Evolutionary conservation across 331 rosid genomes (phyloP), one percentile per base, ranked within the genome.

Genomic region (Prunus yedoensis): DNA sequence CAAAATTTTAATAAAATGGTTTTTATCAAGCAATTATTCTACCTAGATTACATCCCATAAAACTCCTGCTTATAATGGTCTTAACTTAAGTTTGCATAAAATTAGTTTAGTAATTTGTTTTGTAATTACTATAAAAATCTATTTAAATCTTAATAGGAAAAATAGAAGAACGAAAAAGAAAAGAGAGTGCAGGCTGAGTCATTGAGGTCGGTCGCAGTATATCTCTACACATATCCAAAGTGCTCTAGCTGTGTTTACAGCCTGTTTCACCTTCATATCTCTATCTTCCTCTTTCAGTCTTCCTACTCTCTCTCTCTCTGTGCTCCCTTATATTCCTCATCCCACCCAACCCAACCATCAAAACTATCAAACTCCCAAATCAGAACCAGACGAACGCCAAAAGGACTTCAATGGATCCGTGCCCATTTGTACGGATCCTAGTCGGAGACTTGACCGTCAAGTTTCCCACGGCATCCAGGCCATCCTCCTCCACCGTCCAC

Each of bases 391-490:
- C 20, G 8, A 16, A 20, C 47, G 10, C 15, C 12, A 21, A 32
- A 20, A 63, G n/a, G 15, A 10, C 20, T 8, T 13, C 15, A 8
- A 93, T 94, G 98, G 94, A 94, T 89, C 95, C 95, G 52, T 90
- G 97, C 80, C 85, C 86, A 4, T 94, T 87, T 60, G 79, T 88
- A 64, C 97, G 98, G 88, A 75, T 94, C 80, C 90, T 91, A 21
- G 70, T 94, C 67, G 93, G 93, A 20, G 91, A 91, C 88, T 70
- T 94, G 9, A 88, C 91, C 56, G 62, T 94, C n/a, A 91, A 90
- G 59, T 83, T 83, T 7, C 89, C 88, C 43, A 66, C 81, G 0
- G 76, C 85, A 4, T 83, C 97, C 0, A 83, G 64, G 23, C 85
- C 90, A 0, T 87, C 96, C 0, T 81, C 73, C 84, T 79, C 92